These are phyloP conservation scores for Pycnococcus provasolii DNA, from an alignment of 139 green algal species.

Conservation along the genomic window DNA sequence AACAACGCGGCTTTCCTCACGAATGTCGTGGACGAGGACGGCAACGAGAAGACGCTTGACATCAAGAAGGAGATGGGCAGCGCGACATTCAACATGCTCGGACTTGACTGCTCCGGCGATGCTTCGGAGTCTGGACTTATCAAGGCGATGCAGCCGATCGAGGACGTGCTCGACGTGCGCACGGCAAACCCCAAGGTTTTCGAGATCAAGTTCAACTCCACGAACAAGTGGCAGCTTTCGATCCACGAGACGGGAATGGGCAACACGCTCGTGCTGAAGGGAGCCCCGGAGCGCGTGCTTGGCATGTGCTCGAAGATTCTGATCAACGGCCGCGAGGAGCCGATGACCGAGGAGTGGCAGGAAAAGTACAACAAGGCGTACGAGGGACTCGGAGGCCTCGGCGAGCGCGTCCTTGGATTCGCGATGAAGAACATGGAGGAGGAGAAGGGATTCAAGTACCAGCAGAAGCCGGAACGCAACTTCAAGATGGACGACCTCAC, in stretches of 20 bases:
- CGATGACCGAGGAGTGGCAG: slow-evolving; percentile 30
- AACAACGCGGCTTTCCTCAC: slow-evolving; percentile 61
- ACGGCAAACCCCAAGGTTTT: slow-evolving; percentile 56
- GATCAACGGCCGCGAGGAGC: slow-evolving; percentile 35
- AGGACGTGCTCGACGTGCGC: slow-evolving; percentile 42
- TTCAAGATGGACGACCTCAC: slow-evolving; percentile 47
- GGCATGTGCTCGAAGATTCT: slow-evolving; percentile 37
- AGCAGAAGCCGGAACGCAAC: slow-evolving; percentile 51
- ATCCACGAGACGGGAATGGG: slow-evolving; percentile 38
- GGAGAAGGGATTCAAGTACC: slow-evolving; percentile 43
- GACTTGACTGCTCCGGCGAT: slow-evolving; percentile 48
- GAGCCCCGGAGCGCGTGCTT: slow-evolving; percentile 49
- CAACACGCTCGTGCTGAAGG: slow-evolving; percentile 36
- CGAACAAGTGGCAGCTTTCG: slow-evolving; percentile 77
- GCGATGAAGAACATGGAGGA: slow-evolving; percentile 34
- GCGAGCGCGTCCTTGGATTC: slow-evolving; percentile 41
- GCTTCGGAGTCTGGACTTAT: slow-evolving; percentile 60
- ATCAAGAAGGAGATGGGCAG: slow-evolving; percentile 32
- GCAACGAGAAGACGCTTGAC: slow-evolving; percentile 14
- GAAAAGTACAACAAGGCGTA: slow-evolving; percentile 32
- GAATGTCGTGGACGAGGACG: slow-evolving; percentile 27
- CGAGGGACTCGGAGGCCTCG: slow-evolving; percentile 32
- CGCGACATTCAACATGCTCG: slow-evolving; percentile 61
- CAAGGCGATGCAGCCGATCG: slow-evolving; percentile 56
- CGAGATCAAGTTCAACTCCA: slow-evolving; percentile 79